Evolutionary conservation across 1,139 yeast species (phyloP).

Genomic region (Trichomonascaceae sp.): DNA sequence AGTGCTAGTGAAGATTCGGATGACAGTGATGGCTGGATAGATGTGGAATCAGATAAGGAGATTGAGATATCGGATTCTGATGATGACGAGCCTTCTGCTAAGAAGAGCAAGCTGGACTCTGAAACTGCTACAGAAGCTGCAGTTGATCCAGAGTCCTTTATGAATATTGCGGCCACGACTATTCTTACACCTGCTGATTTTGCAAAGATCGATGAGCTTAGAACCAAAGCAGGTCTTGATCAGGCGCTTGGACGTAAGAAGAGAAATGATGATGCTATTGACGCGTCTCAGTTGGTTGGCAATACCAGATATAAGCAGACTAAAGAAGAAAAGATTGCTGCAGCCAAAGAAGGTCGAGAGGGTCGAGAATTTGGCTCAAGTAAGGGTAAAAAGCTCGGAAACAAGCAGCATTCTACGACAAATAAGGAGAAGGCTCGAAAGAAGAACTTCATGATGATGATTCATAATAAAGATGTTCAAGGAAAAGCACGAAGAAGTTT

Average conservation of each 20-base stretch:
- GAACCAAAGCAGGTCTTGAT: conserved; percentile 76
- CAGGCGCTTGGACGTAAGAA: conserved; percentile 54
- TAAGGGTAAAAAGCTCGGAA: conserved; percentile 64
- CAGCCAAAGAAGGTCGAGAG: conserved; percentile 84
- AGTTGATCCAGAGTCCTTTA: conserved; percentile 39
- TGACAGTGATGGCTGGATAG: conserved; percentile 48
- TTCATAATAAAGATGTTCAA: conserved; percentile 88
- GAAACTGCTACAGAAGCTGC: conserved; percentile 20
- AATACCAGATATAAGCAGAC: conserved; percentile 76
- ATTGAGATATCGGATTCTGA: conserved; percentile 38
- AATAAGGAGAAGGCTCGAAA: conserved; percentile 93
- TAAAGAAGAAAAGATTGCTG: conserved; percentile 85
- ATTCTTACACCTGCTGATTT: conserved; percentile 96
- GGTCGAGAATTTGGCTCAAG: conserved; percentile 88
- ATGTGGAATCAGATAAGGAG: conserved; percentile 50
- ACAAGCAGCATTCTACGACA: conserved; percentile 78
- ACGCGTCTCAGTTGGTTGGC: conserved; percentile 73
- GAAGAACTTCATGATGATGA: conserved; percentile 99
- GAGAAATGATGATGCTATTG: conserved; percentile 75
- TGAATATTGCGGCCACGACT: conserved; percentile 52
- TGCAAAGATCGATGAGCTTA: conserved; percentile 85
- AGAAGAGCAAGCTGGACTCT: conserved; percentile 20
- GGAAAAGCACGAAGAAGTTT: conserved; percentile 88
- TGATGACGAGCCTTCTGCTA: conserved; percentile 21
- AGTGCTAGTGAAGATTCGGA: conserved; percentile 56